Evolutionary conservation across 2,329 filamentous ascomycete genomes (phyloP).

Genomic region (Thelonectria discophora): DNA sequence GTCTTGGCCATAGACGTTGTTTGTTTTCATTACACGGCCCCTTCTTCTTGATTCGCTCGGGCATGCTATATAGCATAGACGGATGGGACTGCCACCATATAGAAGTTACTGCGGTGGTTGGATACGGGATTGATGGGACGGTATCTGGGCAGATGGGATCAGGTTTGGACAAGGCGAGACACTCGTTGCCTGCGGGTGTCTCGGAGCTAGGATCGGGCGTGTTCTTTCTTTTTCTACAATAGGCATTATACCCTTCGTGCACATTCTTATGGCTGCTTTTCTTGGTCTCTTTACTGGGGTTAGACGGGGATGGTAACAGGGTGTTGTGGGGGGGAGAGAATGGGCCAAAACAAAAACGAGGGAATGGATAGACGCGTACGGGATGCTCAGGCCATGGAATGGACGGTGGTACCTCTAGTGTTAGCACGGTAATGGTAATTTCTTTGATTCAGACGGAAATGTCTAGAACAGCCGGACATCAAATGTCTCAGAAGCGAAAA

Average conservation of each 20-base stretch:
- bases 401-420: not conserved
- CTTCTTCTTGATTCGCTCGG: conserved; percentile 22
- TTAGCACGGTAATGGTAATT: conserved; percentile 1
- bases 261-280: conserved; percentile 34
- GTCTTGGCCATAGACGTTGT: conserved; percentile 29
- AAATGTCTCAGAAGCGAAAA: not conserved
- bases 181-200: conserved; percentile 20
- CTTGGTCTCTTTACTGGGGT: conserved; percentile 2
- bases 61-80: conserved; percentile 34
- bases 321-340: conserved; percentile 6
- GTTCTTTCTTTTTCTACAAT: conserved; percentile 35
- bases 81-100: conserved; percentile 33
- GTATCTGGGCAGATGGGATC: conserved; percentile 23
- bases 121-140: conserved; percentile 27
- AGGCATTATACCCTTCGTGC: conserved; percentile 46
- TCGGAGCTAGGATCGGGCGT: conserved; percentile 30
- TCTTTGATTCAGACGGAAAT: not conserved
- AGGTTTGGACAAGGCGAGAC: conserved; percentile 20
- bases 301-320: not conserved
- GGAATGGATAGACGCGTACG: conserved; percentile 1
- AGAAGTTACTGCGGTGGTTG: conserved; percentile 19
- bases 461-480: not conserved
- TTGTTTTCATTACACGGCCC: not conserved
- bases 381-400: not conserved
- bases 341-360: not conserved